Base-by-base conservation (phyloP, 2,329 filamentous ascomycete species). In the Ilyonectria mors-panacis region DNA sequence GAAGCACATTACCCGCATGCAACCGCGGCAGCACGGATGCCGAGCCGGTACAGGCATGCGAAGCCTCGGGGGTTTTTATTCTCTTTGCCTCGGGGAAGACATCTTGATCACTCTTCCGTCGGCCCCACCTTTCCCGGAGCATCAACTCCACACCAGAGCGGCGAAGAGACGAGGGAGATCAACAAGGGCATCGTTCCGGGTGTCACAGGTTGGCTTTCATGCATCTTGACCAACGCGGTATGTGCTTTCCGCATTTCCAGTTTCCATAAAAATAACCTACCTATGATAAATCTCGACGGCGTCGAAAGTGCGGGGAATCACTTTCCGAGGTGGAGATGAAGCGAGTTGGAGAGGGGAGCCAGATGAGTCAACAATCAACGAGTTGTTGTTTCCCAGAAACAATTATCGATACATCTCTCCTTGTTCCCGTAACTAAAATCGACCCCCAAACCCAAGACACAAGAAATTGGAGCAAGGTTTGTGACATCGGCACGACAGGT, bases 401-500 rank as follows among this genome's bases (percentile, higher is more conserved):
- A 30, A 23, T 37, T 53, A 17, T 53, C 26, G 58, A 21, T 12
- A 48, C 15, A 10, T 51, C 1, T 51, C 28, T 51, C 48, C n/a
- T 33, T 13, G 9, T 28, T 26, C 21, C 15, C 15, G 48, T 19
- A 9, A 21, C 23, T 28, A 33, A 8, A 51, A 33, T 17, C 9
- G 26, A 33, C 3, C 9, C 12, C 28, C 28, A 19, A 19, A 21
- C 26, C 3, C 48, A 33, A 4, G 15, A 21, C n/a, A 33, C 17
- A 33, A 33, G 30, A 19, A 17, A 19, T n/a, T n/a, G 17, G 13
- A 37, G 21, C 15, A 26, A 57, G 17, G 4, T 2, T 45, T 44
- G 59, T 58, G 53, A 56, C 59, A 56, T 48, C 51, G 58, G 48
- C 44, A 54, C 26, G 33, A 59, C 61, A 58, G 48, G 63, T 63